Evolutionary conservation across 306 rosid genomes (phyloP).

Genomic region (Astragalus glycyphyllos): DNA sequence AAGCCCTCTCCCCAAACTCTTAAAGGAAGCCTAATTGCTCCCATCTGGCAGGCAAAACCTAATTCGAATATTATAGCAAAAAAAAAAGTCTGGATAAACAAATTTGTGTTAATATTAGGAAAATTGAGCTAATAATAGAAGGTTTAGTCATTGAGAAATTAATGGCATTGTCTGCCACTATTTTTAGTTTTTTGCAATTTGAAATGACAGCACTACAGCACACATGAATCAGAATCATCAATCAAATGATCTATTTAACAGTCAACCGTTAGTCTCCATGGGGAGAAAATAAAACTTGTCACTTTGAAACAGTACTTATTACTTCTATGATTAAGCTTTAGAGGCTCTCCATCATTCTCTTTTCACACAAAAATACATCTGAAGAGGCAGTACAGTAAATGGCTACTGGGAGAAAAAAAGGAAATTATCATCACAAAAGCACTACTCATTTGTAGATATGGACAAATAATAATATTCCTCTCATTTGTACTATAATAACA

Average conservation of each 20-base stretch:
- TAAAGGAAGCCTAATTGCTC: too few relatives aligned
- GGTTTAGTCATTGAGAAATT: slow-evolving; percentile 33
- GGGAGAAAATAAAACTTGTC: slow-evolving; percentile 44
- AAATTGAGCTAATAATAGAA: too few relatives aligned
- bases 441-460: slow-evolving; percentile 18
- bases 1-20: too few relatives aligned
- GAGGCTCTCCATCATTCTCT: slow-evolving; percentile 23
- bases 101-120: too few relatives aligned
- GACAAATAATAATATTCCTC: slow-evolving; percentile 2
- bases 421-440: slow-evolving; percentile 44
- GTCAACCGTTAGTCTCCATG: slow-evolving; percentile 40
- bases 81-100: too few relatives aligned
- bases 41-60: too few relatives aligned
- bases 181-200: slow-evolving; percentile 9
- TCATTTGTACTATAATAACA: not conserved
- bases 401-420: slow-evolving; percentile 28
- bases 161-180: slow-evolving; percentile 56
- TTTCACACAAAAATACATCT: slow-evolving; percentile 34
- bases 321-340: slow-evolving; percentile 44
- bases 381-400: slow-evolving; percentile 51
- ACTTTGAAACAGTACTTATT: slow-evolving; percentile 44
- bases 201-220: slow-evolving; percentile 62
- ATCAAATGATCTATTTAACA: slow-evolving; percentile 47
- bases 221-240: slow-evolving; percentile 38
- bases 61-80: too few relatives aligned